phyloP scores from a whole-genome alignment of 192 early-diverging fungal genomes.

The Umbelopsis vinacea region DNA sequence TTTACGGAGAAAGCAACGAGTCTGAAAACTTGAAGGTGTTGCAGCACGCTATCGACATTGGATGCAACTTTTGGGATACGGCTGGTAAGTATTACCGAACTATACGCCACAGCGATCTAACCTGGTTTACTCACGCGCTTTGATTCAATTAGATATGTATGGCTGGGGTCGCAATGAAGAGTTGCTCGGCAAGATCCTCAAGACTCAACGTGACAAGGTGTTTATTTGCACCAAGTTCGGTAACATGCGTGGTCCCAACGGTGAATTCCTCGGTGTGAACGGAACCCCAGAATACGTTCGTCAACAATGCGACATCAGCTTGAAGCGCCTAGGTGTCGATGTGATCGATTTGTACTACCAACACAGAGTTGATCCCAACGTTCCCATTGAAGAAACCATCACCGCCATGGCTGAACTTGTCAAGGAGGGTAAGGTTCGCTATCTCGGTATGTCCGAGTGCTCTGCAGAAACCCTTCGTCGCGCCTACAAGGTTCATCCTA shows the following conservation, averaged over 20 bases:
- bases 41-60: slow-evolving; percentile 56
- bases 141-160: slow-evolving; percentile 48
- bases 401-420: slow-evolving; percentile 65
- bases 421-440: slow-evolving; percentile 67
- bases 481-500: slow-evolving; percentile 71
- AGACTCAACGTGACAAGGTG: slow-evolving; percentile 53
- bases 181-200: slow-evolving; percentile 54
- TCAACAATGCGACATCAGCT: slow-evolving; percentile 25
- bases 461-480: slow-evolving; percentile 62
- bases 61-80: slow-evolving; percentile 64
- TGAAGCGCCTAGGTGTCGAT: slow-evolving; percentile 39
- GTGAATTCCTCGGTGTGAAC: slow-evolving; percentile 41
- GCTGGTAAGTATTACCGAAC: slow-evolving; percentile 13
- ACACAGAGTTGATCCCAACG: slow-evolving; percentile 62
- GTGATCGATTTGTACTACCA: slow-evolving; percentile 68
- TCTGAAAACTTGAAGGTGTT: slow-evolving; percentile 45
- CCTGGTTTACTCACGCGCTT: neutral
- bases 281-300: slow-evolving; percentile 59
- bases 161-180: slow-evolving; percentile 60
- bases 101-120: too few relatives aligned
- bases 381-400: slow-evolving; percentile 67
- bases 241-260: slow-evolving; percentile 35
- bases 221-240: slow-evolving; percentile 71
- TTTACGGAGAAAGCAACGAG: slow-evolving; percentile 45
- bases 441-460: slow-evolving; percentile 65